phyloP scores from a whole-genome alignment of 805 yeast species.

The Komagataella ulmi region DNA sequence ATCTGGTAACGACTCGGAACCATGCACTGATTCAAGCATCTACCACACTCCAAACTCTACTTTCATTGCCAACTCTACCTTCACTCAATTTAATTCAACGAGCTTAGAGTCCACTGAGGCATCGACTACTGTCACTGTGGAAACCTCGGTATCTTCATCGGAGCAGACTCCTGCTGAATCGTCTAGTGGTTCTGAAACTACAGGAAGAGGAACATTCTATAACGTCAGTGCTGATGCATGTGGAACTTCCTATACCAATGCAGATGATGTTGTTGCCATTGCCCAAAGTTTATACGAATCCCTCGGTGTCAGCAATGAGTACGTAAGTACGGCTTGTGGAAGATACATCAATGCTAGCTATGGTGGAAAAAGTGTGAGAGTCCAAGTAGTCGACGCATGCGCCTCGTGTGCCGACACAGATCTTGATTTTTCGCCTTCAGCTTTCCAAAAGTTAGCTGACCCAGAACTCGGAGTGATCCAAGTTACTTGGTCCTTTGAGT shows the following conservation, averaged over 20 bases:
- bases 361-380: constrained; percentile 34
- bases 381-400: constrained; percentile 42
- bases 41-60: not conserved
- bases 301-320: constrained; percentile 9
- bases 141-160: constrained; percentile 4
- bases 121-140: constrained; percentile 2
- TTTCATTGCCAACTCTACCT: not conserved
- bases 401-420: constrained; percentile 30
- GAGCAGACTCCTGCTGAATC: constrained; percentile 1
- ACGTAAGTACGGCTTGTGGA: constrained; percentile 32
- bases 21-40: not conserved
- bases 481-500: constrained; percentile 30
- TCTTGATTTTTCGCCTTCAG: constrained; percentile 42
- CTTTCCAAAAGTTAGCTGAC: constrained; percentile 33
- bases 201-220: constrained; percentile 39
- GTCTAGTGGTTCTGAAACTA: constrained; percentile 2
- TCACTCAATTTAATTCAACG: not conserved
- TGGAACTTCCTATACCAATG: constrained; percentile 25
- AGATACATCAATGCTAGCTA: constrained; percentile 30
- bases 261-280: constrained; percentile 35
- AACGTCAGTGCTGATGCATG: constrained; percentile 34
- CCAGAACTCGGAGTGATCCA: constrained; percentile 29
- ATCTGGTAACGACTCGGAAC: not conserved
- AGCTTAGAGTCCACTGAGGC: not conserved
- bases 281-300: constrained; percentile 26